Evolutionary conservation across 192 early-diverging fungal species (phyloP), one percentile per base, ranked within the genome.

Genomic region (Backusella parvicylindrica): DNA sequence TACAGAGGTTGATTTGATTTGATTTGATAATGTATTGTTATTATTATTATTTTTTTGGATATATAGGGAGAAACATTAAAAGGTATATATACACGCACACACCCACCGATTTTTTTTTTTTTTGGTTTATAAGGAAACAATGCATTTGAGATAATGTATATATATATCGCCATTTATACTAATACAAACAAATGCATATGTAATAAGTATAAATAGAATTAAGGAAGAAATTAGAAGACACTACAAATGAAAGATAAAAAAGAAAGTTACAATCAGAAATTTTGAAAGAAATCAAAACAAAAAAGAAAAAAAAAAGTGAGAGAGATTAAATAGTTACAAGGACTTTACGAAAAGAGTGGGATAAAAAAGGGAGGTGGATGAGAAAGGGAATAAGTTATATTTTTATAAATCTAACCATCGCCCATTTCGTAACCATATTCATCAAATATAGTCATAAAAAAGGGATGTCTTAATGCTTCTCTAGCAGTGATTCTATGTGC

Each of bases 381-480:
- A 9, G 33, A 33, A 28, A 31, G 32, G 66, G 31, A 68, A 68
- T 36, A 68, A 8, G 4, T 43, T 69, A 69, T 31, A 69, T 69
- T 30, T 26, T 31, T n/a, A 28, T 28, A 35, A n/a, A 4, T 37
- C 66, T 70, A 70, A 30, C 13, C 68, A 30, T 63, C 56, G 31
- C 41, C 60, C 26, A 73, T 31, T 30, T 73, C 72, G 11, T 40
- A 63, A 5, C 56, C 53, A 40, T 43, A 65, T 18, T 65, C 26
- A 65, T 73, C 72, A 28, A 73, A 73, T 30, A 2, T 16, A 4
- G 66, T 60, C 60, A 64, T 60, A 41, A 99, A 94, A 79, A 97
- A 98, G 33, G 89, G 90, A 77, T 98, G 96, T 30, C 90, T 81
- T 53, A 96, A 84, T 6, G 97, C 97, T 49, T 95, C 87, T 13